phyloP scores from a whole-genome alignment of 1,139 yeast genomes.

The Spathaspora sp. region DNA sequence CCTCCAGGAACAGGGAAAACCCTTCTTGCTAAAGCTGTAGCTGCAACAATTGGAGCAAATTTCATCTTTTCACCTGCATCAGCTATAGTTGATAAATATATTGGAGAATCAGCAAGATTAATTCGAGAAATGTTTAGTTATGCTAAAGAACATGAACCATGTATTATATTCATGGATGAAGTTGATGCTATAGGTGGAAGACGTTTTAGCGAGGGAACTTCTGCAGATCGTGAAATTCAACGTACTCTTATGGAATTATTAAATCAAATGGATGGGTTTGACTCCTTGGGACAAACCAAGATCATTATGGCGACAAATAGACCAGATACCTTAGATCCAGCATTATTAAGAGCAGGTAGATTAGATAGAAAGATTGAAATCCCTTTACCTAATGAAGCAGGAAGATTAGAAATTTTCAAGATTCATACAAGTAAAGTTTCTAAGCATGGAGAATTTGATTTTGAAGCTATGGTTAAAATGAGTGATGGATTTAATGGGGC shows the following conservation, averaged over 20 bases:
- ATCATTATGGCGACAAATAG: slow-evolving; percentile 99
- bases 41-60: slow-evolving; percentile 98
- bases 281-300: slow-evolving; percentile 94
- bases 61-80: slow-evolving; percentile 97
- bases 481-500: slow-evolving; percentile 99
- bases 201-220: slow-evolving; percentile 96
- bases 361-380: slow-evolving; percentile 97
- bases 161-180: slow-evolving; percentile 99
- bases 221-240: slow-evolving; percentile 98
- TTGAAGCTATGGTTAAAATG: slow-evolving; percentile 96
- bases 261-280: slow-evolving; percentile 99
- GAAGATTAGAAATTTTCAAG: slow-evolving; percentile 91
- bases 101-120: slow-evolving; percentile 96
- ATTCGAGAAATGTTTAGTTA: slow-evolving; percentile 98
- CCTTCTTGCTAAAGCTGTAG: slow-evolving; percentile 93
- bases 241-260: slow-evolving; percentile 97
- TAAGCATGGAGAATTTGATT: slow-evolving; percentile 94
- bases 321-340: slow-evolving; percentile 99
- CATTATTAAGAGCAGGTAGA: slow-evolving; percentile 96
- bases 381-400: slow-evolving; percentile 94
- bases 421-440: slow-evolving; percentile 86
- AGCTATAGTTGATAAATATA: slow-evolving; percentile 97
- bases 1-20: slow-evolving; percentile 99
- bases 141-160: slow-evolving; percentile 98
- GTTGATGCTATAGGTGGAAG: slow-evolving; percentile 99